These are phyloP conservation scores for Annulohypoxylon nitens DNA, from an alignment of 495 filamentous ascomycete genomes.

Conservation along the genomic window DNA sequence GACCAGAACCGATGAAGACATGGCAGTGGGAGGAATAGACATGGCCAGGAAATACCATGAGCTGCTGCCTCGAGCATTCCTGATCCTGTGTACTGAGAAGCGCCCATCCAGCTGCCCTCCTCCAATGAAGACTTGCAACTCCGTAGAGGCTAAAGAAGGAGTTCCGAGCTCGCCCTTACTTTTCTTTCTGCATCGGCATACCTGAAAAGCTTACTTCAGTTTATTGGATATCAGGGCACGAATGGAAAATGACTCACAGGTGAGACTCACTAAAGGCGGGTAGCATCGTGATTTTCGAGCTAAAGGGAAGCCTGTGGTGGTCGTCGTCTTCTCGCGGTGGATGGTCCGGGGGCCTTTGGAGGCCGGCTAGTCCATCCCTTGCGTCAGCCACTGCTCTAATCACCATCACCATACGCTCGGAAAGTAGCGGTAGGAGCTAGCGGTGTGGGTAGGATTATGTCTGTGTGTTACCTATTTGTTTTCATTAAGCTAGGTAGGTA, in stretches of 20 bases:
- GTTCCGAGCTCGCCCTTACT: neutral
- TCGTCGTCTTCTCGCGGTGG: neutral
- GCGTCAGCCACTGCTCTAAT: slow-evolving; percentile 17
- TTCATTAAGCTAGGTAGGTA: neutral
- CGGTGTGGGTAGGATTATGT: slow-evolving; percentile 17
- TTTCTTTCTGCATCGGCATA: slow-evolving; percentile 11
- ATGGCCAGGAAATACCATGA: neutral
- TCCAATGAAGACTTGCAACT: neutral
- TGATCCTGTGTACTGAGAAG: neutral
- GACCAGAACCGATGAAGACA: neutral
- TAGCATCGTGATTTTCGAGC: neutral
- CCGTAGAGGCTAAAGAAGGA: neutral
- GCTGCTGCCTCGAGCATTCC: neutral
- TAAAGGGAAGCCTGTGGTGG: neutral
- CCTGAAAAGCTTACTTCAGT: neutral
- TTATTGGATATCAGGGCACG: slow-evolving; percentile 13
- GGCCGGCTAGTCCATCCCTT: slow-evolving; percentile 30
- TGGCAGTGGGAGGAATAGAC: no score
- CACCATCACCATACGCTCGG: neutral
- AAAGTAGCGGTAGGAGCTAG: neutral
- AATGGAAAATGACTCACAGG: slow-evolving; percentile 10
- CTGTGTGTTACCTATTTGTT: neutral
- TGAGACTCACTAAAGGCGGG: neutral
- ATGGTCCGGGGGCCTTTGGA: neutral
- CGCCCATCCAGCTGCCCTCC: no score